Base-by-base conservation (phyloP, 2,329 filamentous ascomycete species). In the Grosmannia penicillata region DNA sequence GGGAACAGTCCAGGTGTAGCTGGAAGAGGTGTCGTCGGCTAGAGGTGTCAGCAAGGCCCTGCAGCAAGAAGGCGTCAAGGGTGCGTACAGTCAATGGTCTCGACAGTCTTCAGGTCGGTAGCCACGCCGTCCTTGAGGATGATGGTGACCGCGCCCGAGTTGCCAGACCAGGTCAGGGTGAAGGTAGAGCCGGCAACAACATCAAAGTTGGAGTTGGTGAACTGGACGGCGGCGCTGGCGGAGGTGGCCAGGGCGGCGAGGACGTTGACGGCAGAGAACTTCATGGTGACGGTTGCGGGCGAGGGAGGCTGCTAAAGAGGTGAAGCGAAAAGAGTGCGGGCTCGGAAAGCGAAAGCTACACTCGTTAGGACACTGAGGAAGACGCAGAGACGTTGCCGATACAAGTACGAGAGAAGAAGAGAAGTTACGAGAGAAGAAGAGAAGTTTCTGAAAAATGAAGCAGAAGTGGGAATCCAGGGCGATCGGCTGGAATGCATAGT, bases 81-180 rank as follows among this genome's bases (percentile, higher is more conserved):
- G 19, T 3, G 53, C 61, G 41, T 56, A 65, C 62, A 45, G 40
- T 51, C 53, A 36, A 66, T 48, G 31, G 48, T 47, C 38, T 45
- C 11, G 38, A 65, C 55, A 27, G 48, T 48, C 31, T 53, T 37
- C 28, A 69, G 56, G 50, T 60, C 44, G 27, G 38, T 43, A 9
- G 48, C 32, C n/a, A 50, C 26, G 32, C 65, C 65, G 22, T 52
- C 51, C 52, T 61, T 56, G 36, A 69, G 50, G 15, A 41, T 51
- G 37, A 69, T 51, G 40, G 58, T 63, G 42, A 66, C 63, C 11
- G 60, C 53, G 28, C 62, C 62, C 4, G 43, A 37, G 25, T 57
- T 59, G 22, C 53, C 54, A 36, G 43, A 25, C 65, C 65, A 69
- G 37, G 51, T 63, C 42, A 69, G 53, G 39, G 52, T 56, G 51